phyloP scores from a whole-genome alignment of 345 rosid species.

The Balakata baccata region DNA sequence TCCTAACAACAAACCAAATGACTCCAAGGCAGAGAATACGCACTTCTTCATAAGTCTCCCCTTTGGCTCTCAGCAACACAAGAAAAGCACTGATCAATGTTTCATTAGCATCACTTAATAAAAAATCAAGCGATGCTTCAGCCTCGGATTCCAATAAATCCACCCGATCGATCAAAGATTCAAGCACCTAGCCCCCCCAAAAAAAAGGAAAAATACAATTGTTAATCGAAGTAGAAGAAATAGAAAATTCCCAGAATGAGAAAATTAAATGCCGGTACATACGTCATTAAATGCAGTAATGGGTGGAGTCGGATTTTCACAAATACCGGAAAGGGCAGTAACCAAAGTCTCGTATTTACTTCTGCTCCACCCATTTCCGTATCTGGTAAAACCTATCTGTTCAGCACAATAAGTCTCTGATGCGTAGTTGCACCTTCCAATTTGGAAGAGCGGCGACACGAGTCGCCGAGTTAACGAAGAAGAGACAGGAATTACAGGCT shows the following conservation, averaged over 20 bases:
- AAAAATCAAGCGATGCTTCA: slow-evolving; percentile 60
- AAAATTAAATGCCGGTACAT: background rate
- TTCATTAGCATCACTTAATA: slow-evolving; percentile 61
- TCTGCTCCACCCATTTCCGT: background rate
- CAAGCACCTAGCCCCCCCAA: slow-evolving; percentile 54
- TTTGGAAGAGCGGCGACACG: background rate
- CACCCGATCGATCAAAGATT: slow-evolving; percentile 55
- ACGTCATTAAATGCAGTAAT: slow-evolving; percentile 49
- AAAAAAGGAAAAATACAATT: background rate
- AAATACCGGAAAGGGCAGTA: slow-evolving; percentile 32
- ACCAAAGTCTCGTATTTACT: background rate
- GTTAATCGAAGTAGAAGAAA: background rate
- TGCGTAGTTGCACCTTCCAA: background rate
- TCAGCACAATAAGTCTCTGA: background rate
- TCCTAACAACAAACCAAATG: too few relatives aligned
- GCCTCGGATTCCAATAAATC: slow-evolving; percentile 75
- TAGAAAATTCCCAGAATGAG: background rate
- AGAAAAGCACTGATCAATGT: slow-evolving; percentile 79
- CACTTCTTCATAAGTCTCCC: slow-evolving; percentile 91
- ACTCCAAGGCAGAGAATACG: slow-evolving; percentile 10
- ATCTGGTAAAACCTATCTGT: background rate
- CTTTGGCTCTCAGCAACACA: slow-evolving; percentile 86
- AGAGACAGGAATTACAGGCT: background rate
- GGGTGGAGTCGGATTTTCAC: slow-evolving; percentile 28
- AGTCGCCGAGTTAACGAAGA: background rate